Conservation (phyloP, 2,329 filamentous ascomycete genomes). For the Aspergillus quadricinctus region DNA sequence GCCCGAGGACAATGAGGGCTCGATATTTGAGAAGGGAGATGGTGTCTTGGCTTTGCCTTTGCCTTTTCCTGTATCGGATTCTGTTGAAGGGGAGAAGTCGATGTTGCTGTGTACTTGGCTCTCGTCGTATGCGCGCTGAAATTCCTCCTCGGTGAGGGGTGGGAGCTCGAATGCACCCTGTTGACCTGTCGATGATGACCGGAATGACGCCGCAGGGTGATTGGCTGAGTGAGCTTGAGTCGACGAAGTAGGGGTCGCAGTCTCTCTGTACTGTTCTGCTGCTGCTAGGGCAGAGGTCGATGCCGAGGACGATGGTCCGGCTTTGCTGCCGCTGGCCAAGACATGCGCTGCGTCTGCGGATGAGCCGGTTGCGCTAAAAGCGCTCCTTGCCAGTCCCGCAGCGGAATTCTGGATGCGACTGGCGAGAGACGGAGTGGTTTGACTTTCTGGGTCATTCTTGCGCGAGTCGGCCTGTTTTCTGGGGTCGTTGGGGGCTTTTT, state of each 20-base stretch:
- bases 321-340: conserved; percentile 18
- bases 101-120: neutral
- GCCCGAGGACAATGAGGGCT: conserved; percentile 10
- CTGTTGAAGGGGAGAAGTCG: neutral
- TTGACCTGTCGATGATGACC: conserved; percentile 11
- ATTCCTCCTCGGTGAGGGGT: conserved; percentile 19
- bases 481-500: conserved; percentile 6
- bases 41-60: conserved; percentile 7
- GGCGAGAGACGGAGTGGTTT: conserved; percentile 21
- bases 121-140: conserved; percentile 15
- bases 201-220: conserved; percentile 18
- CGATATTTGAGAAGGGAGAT: neutral
- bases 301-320: conserved; percentile 11
- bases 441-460: conserved; percentile 5
- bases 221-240: neutral
- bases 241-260: conserved; percentile 5
- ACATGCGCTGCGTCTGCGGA: conserved; percentile 19
- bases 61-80: conserved; percentile 11
- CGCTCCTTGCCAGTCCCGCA: conserved; percentile 28
- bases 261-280: conserved; percentile 13
- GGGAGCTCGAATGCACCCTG: conserved; percentile 16
- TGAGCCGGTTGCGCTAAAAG: conserved; percentile 22
- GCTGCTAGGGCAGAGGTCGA: conserved; percentile 16
- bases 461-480: conserved; percentile 5
- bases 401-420: conserved; percentile 32